phyloP scores from a whole-genome alignment of 768 basidiomycete genomes.

The Tylopilus sp. region DNA sequence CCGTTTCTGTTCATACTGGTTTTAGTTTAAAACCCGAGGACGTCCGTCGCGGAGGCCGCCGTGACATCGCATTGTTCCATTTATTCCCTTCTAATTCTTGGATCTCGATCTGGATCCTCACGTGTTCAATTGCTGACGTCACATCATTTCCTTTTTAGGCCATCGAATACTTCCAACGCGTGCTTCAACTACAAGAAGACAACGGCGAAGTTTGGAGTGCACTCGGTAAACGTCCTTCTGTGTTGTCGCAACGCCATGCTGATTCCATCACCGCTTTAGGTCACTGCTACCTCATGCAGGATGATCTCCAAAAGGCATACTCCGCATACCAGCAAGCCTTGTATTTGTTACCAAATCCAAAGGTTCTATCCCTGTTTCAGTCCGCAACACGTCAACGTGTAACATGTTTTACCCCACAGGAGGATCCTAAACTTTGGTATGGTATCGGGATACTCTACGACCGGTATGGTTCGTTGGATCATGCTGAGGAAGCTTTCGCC shows the following conservation, averaged over 20 bases:
- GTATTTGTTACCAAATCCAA: constrained; percentile 92
- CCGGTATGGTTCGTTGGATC: constrained; percentile 96
- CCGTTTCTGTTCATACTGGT: constrained; percentile 30
- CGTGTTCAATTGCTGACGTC: constrained; percentile 30
- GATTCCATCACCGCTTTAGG: constrained; percentile 42
- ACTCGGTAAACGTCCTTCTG: constrained; percentile 54
- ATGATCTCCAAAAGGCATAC: constrained; percentile 98
- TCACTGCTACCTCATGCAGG: constrained; percentile 98
- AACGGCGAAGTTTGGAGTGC: constrained; percentile 99
- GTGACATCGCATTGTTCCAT: constrained; percentile 18
- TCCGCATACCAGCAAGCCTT: constrained; percentile 98
- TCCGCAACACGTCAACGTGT: not conserved
- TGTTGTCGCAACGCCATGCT: constrained; percentile 14
- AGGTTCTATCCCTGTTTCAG: constrained; percentile 45
- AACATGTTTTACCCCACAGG: constrained; percentile 34
- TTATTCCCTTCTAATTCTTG: constrained; percentile 9
- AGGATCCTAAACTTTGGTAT: constrained; percentile 99
- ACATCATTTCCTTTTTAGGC: constrained; percentile 54
- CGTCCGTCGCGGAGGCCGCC: constrained; percentile 25
- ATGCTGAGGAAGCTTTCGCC: constrained; percentile 97
- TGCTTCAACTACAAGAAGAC: constrained; percentile 85
- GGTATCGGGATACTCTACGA: constrained; percentile 99
- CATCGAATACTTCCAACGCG: constrained; percentile 94
- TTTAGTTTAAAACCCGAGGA: constrained; percentile 30
- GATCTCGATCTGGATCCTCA: constrained; percentile 31